Evolutionary conservation across 176 grass and related monocot genomes (phyloP), one percentile per base, ranked within the genome.

Genomic region (Paspalum vaginatum): DNA sequence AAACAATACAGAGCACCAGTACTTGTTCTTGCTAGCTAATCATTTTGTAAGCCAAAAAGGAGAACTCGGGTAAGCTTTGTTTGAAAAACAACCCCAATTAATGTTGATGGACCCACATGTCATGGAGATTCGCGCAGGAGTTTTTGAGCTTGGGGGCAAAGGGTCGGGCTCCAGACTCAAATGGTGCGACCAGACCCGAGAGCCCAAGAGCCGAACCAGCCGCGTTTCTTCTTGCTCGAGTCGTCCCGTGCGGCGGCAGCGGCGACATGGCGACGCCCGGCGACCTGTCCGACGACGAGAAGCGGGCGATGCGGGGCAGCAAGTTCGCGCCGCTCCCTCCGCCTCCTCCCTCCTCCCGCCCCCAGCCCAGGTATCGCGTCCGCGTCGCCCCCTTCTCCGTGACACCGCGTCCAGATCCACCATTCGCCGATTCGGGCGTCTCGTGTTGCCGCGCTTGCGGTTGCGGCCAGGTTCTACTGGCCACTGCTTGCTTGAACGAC

Each of bases 321-420:
- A 99, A 95, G 76, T 99, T 99, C 73, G 96, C 96, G 41, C 90
- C 93, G 17, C 91, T 95, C 51, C 90, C 90, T 12, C 76, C 68
- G 37, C 85, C 92, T 8, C 75, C 77, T 2, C 20, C 75, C 20
- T 46, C 67, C 5, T 81, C 76, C 45, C 80, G 85, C 39, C 61
- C 81, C 17, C 81, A 82, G 70, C 76, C 90, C 25, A 93, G 93
- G 97, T 96, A 41, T 11, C 38, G 59, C 27, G 2, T 44, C n/a
- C 38, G 59, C 27, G 2, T 44, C n/a, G 15, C 32, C 50, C 69
- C 27, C 41, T 10, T 72, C 40, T 61, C 54, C 20, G 22, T 18
- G 16, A 13, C 67, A n/a, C 73, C 26, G 46, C 52, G 66, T 69
- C 48, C 64, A 45, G 60, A 62, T 67, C 61, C 48, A 54, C 47